Evolutionary conservation across 2,329 filamentous ascomycete genomes (phyloP).

Genomic region (Microcyclosporella mali): DNA sequence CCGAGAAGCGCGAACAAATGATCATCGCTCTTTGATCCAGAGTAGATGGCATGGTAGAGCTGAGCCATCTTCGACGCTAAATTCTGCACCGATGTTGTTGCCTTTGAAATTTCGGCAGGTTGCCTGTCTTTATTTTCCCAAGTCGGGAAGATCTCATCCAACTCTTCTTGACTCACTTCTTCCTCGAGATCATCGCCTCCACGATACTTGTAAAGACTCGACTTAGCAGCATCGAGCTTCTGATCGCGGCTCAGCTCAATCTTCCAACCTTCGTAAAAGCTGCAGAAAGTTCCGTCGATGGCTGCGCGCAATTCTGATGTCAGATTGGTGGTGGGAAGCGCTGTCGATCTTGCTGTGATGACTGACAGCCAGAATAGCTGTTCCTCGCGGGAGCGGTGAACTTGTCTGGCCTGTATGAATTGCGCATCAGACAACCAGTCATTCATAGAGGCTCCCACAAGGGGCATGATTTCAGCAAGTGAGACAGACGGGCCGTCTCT

Average conservation of each 20-base stretch:
- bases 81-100: slow-evolving; percentile 12
- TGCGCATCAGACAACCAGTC: slow-evolving; percentile 21
- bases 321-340: slow-evolving; percentile 6
- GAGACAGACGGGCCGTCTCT: neutral
- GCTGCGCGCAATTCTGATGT: slow-evolving; percentile 32
- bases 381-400: slow-evolving; percentile 15
- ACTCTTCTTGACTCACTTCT: slow-evolving; percentile 65
- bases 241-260: slow-evolving; percentile 69
- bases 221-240: slow-evolving; percentile 64
- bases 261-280: slow-evolving; percentile 75
- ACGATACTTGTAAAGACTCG: slow-evolving; percentile 75
- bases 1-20: slow-evolving; percentile 16
- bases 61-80: slow-evolving; percentile 20
- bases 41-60: slow-evolving; percentile 19
- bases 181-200: slow-evolving; percentile 73
- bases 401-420: slow-evolving; percentile 15
- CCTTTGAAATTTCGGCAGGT: neutral
- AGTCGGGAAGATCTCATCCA: slow-evolving; percentile 74
- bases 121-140: slow-evolving; percentile 47
- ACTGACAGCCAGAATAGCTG: slow-evolving; percentile 21
- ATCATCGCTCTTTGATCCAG: slow-evolving; percentile 1
- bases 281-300: slow-evolving; percentile 62
- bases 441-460: slow-evolving; percentile 15
- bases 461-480: slow-evolving; percentile 17
- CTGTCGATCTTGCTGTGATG: slow-evolving; percentile 15